phyloP scores from a whole-genome alignment of 176 grass and related monocot genomes.

The Oryza rufipogon region DNA sequence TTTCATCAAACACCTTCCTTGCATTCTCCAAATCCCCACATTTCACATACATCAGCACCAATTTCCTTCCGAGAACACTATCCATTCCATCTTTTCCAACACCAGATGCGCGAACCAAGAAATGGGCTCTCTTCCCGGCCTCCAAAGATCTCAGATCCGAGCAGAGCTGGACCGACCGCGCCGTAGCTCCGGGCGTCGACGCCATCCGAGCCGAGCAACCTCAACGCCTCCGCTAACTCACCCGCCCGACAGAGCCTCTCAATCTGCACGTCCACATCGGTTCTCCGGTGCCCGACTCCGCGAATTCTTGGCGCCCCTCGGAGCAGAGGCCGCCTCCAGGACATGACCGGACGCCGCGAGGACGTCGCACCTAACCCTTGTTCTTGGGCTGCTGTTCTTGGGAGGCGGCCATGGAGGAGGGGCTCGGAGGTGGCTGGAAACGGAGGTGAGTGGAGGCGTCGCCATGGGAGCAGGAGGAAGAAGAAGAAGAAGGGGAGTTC shows the following conservation, averaged over 20 bases:
- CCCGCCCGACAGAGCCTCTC: slow-evolving; percentile 43
- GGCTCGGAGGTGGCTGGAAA: slow-evolving; percentile 41
- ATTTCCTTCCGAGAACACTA: slow-evolving; percentile 54
- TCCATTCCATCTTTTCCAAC: slow-evolving; percentile 14
- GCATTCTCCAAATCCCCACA: slow-evolving; percentile 60
- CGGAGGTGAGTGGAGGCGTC: slow-evolving; percentile 30
- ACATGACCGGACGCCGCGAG: slow-evolving; percentile 28
- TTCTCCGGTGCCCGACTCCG: not conserved
- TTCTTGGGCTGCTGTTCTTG: not conserved
- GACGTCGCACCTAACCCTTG: slow-evolving; percentile 26
- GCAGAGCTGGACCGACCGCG: slow-evolving; percentile 71
- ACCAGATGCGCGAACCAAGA: slow-evolving; percentile 47
- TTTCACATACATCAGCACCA: slow-evolving; percentile 75
- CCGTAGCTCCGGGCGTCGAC: slow-evolving; percentile 52
- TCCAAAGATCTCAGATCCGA: slow-evolving; percentile 60
- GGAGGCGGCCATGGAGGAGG: slow-evolving; percentile 52
- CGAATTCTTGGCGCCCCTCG: not conserved
- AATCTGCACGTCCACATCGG: slow-evolving; percentile 51
- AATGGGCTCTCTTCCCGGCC: slow-evolving; percentile 59
- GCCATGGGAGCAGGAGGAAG: slow-evolving; percentile 30
- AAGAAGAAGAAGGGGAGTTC: not conserved
- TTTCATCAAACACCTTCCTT: slow-evolving; percentile 62
- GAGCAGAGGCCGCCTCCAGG: not conserved
- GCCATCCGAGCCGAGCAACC: slow-evolving; percentile 42
- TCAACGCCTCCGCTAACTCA: slow-evolving; percentile 50